phyloP scores from a whole-genome alignment of 768 basidiomycete genomes.

The Russula foetens region DNA sequence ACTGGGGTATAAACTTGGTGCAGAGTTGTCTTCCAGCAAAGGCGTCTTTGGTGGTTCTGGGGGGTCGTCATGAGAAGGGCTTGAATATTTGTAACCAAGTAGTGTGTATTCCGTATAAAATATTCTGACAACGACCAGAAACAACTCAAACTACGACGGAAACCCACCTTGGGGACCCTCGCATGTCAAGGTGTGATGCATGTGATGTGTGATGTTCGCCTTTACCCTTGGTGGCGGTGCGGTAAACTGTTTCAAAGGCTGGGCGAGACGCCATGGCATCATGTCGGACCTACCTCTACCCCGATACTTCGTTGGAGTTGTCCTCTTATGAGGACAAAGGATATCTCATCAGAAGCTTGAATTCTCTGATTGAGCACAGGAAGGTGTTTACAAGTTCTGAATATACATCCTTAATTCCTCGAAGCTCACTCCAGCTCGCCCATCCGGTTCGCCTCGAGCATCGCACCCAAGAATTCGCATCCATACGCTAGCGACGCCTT shows the following conservation, averaged over 20 bases:
- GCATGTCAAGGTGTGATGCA: not conserved
- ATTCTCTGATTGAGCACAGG: slow-evolving; percentile 58
- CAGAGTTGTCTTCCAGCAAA: slow-evolving; percentile 64
- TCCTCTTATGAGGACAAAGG: not conserved
- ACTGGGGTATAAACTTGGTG: slow-evolving; percentile 65
- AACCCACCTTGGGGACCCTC: too few relatives aligned
- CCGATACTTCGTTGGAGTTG: not conserved
- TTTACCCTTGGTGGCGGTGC: not conserved
- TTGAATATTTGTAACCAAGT: not conserved
- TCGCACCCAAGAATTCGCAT: slow-evolving; percentile 48
- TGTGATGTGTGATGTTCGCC: not conserved
- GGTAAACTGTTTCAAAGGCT: too few relatives aligned
- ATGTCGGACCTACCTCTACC: not conserved
- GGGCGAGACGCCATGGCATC: too few relatives aligned
- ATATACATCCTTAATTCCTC: slow-evolving; percentile 9
- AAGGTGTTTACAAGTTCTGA: not conserved
- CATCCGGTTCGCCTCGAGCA: slow-evolving; percentile 1
- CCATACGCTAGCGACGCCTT: slow-evolving; percentile 59
- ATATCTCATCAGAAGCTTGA: slow-evolving; percentile 22
- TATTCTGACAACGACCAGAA: not conserved
- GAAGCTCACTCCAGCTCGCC: slow-evolving; percentile 1
- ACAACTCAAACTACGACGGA: not conserved
- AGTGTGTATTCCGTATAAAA: slow-evolving; percentile 2
- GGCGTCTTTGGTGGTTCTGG: slow-evolving; percentile 37
- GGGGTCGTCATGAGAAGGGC: slow-evolving; percentile 20